phyloP scores from a whole-genome alignment of 495 filamentous ascomycete genomes.

The Cudoniella acicularis region DNA sequence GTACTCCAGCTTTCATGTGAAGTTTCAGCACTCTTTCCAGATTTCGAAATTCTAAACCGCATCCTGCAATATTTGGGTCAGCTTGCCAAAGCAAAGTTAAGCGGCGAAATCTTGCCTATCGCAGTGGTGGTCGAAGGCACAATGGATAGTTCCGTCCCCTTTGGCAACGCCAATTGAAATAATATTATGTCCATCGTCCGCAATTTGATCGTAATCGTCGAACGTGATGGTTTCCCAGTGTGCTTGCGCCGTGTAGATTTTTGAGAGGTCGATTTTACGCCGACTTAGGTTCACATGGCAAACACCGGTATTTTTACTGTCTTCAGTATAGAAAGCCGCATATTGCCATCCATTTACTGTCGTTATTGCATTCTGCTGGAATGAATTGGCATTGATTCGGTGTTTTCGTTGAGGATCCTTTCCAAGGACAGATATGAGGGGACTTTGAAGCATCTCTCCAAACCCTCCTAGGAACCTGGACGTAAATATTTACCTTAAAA shows the following conservation, averaged over 20 bases:
- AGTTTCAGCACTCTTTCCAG: constrained; percentile 23
- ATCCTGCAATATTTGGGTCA: constrained; percentile 4
- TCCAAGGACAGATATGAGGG: constrained; percentile 15
- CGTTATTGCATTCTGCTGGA: constrained; percentile 31
- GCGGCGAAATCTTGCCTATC: constrained; percentile 7
- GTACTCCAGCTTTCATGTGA: constrained; percentile 20
- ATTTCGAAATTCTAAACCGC: constrained; percentile 25
- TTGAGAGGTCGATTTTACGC: constrained; percentile 14
- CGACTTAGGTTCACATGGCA: constrained; percentile 15
- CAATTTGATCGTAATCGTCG: constrained; percentile 30
- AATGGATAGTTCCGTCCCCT: constrained; percentile 33
- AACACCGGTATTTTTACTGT: constrained; percentile 10
- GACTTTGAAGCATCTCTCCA: constrained; percentile 4
- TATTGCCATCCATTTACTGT: constrained; percentile 33
- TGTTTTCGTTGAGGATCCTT: constrained; percentile 27
- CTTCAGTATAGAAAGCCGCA: constrained; percentile 29
- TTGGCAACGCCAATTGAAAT: constrained; percentile 31
- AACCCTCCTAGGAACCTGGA: neutral
- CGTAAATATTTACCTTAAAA: neutral
- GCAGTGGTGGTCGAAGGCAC: constrained; percentile 26
- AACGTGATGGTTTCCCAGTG: constrained; percentile 28
- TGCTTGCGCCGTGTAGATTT: neutral
- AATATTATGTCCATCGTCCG: constrained; percentile 32
- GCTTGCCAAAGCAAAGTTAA: neutral
- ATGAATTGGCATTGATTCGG: constrained; percentile 30